These are phyloP conservation scores for Ogataea hybrid DNA, from an alignment of 1,139 yeast genomes.

Conservation along the genomic window DNA sequence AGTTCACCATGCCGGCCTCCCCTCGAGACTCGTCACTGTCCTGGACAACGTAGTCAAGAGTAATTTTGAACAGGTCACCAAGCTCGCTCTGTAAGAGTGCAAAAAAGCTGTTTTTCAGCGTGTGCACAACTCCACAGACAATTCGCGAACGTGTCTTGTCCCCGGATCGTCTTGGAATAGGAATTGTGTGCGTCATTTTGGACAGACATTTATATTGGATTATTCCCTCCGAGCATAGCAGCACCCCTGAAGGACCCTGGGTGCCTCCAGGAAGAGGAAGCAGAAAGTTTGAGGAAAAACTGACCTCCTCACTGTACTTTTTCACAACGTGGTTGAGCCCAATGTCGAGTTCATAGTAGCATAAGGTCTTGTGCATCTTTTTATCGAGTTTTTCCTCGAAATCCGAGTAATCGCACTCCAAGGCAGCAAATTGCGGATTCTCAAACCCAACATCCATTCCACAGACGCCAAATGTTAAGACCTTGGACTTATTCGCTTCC, in stretches of 20 bases:
- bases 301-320: slow-evolving; percentile 42
- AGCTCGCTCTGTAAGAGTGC: slow-evolving; percentile 65
- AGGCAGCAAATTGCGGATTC: slow-evolving; percentile 78
- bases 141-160: slow-evolving; percentile 37
- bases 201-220: slow-evolving; percentile 44
- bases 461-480: slow-evolving; percentile 53
- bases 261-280: slow-evolving; percentile 48
- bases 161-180: slow-evolving; percentile 49
- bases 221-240: slow-evolving; percentile 47
- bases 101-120: slow-evolving; percentile 60
- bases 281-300: slow-evolving; percentile 41
- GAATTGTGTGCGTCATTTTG: slow-evolving; percentile 38
- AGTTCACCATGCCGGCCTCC: slow-evolving; percentile 35
- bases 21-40: slow-evolving; percentile 40
- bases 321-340: slow-evolving; percentile 77
- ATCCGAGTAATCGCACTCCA: slow-evolving; percentile 59
- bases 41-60: slow-evolving; percentile 39
- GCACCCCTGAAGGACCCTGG: slow-evolving; percentile 61
- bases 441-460: slow-evolving; percentile 76
- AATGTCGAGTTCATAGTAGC: slow-evolving; percentile 78
- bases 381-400: slow-evolving; percentile 21
- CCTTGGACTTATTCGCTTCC: slow-evolving; percentile 55
- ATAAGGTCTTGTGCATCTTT: slow-evolving; percentile 38
- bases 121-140: slow-evolving; percentile 61
- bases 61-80: slow-evolving; percentile 79